Conservation (phyloP, 371 early-diverging fungal genomes). For the Syncephalastrum monosporum region DNA sequence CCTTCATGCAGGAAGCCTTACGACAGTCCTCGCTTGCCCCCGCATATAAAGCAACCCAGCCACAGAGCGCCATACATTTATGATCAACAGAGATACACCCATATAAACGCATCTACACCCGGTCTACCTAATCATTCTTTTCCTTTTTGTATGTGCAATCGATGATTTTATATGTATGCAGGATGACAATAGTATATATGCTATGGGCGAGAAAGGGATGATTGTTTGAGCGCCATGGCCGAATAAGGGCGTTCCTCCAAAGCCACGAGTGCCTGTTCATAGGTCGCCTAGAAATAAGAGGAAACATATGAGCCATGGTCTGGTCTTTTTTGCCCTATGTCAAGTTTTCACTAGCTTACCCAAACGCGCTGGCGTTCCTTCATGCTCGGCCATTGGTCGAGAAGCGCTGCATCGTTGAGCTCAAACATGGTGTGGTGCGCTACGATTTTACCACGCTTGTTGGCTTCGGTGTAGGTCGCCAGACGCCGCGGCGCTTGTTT, state of each 20-base stretch:
- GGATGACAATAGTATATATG: too few relatives aligned
- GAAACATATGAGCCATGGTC: neutral
- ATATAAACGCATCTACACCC: too few relatives aligned
- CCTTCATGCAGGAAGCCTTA: slow-evolving; percentile 51
- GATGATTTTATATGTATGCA: too few relatives aligned
- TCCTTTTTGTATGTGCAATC: too few relatives aligned
- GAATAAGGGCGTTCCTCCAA: slow-evolving; percentile 37
- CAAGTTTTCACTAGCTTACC: slow-evolving; percentile 25
- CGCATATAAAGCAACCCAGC: too few relatives aligned
- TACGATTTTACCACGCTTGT: slow-evolving; percentile 41
- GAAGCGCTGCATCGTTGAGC: slow-evolving; percentile 24
- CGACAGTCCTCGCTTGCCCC: too few relatives aligned
- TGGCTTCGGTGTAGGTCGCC: slow-evolving; percentile 39
- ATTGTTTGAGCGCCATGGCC: slow-evolving; percentile 29
- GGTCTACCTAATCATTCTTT: too few relatives aligned
- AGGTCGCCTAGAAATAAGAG: slow-evolving; percentile 20
- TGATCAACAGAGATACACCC: too few relatives aligned
- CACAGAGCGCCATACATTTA: too few relatives aligned
- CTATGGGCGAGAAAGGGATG: too few relatives aligned
- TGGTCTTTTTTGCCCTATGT: neutral
- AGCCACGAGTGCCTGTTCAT: slow-evolving; percentile 34
- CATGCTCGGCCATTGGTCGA: slow-evolving; percentile 20
- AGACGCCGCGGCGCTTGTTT: slow-evolving; percentile 20
- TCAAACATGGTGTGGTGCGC: slow-evolving; percentile 51
- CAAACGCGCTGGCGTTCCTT: slow-evolving; percentile 30